Evolutionary conservation across 495 filamentous ascomycete species (phyloP).

Genomic region (Elasticomyces elasticus): DNA sequence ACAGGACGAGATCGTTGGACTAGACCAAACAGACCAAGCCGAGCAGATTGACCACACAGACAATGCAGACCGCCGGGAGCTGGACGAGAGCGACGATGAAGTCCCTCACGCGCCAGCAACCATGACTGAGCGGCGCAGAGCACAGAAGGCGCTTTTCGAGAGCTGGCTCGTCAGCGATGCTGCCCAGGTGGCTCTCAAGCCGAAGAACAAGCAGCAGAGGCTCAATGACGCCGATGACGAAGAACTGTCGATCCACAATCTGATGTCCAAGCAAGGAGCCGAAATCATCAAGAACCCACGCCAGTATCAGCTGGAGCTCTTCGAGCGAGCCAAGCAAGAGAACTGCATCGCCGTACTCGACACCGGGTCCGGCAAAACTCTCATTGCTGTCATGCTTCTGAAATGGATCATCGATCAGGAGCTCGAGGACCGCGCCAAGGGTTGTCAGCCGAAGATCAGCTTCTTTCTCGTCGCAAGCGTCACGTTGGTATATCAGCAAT

Average conservation of each 20-base stretch:
- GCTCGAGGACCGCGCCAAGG: slow-evolving; percentile 55
- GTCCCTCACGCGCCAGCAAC: slow-evolving; percentile 4
- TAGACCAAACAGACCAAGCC: no score
- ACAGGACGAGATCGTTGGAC: slow-evolving; percentile 4
- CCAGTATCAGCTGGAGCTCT: slow-evolving; percentile 88
- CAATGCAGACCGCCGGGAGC: no score
- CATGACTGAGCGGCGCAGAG: slow-evolving; percentile 11
- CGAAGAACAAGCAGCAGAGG: slow-evolving; percentile 7
- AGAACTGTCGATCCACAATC: slow-evolving; percentile 32
- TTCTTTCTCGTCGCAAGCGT: slow-evolving; percentile 93
- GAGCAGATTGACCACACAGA: no score
- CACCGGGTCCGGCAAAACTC: slow-evolving; percentile 93
- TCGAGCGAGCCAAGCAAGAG: slow-evolving; percentile 72
- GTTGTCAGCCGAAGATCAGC: slow-evolving; percentile 52
- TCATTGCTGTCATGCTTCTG: slow-evolving; percentile 84
- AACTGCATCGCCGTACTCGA: slow-evolving; percentile 96
- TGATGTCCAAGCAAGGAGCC: slow-evolving; percentile 34
- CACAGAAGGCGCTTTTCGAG: slow-evolving; percentile 31
- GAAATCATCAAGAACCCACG: slow-evolving; percentile 62
- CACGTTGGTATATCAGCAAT: slow-evolving; percentile 83
- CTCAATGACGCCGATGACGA: slow-evolving; percentile 29
- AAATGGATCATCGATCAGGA: slow-evolving; percentile 70
- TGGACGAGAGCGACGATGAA: slow-evolving; percentile 5
- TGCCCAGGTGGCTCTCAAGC: slow-evolving; percentile 14
- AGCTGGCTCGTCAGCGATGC: slow-evolving; percentile 36